phyloP scores from a whole-genome alignment of 106 monocot genomes.

The Posidonia australis region DNA sequence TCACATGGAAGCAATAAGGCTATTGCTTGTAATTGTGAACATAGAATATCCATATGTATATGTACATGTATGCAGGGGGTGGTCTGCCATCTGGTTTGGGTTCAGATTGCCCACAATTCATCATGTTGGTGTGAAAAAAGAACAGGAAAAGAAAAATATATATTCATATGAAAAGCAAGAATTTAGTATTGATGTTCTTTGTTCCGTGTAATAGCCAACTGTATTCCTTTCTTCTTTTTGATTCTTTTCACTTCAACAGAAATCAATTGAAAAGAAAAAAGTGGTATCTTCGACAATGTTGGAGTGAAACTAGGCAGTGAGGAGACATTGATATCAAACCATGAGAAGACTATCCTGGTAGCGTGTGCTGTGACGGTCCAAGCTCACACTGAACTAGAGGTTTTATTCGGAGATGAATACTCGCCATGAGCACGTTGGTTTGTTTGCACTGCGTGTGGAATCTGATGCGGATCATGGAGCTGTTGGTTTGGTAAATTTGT shows the following conservation, averaged over 20 bases:
- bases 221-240: not conserved
- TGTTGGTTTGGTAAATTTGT: not conserved
- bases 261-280: too few relatives aligned
- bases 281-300: not conserved
- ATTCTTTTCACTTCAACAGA: too few relatives aligned
- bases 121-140: not conserved
- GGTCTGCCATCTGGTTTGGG: conserved; percentile 5
- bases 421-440: too few relatives aligned
- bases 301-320: not conserved
- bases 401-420: not conserved
- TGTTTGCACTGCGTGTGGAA: not conserved
- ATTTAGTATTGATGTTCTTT: not conserved
- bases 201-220: not conserved
- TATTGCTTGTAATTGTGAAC: not conserved
- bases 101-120: not conserved
- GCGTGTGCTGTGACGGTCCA: not conserved
- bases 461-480: not conserved
- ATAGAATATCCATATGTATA: not conserved
- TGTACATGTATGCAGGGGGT: not conserved
- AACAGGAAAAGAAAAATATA: not conserved
- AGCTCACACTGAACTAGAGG: not conserved
- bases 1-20: not conserved
- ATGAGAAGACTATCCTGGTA: too few relatives aligned
- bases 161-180: not conserved
- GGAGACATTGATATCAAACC: too few relatives aligned